A percentile compares a stretch with the other conserved stretches of the same genome.
Evolutionary conservation across 306 rosid species (phyloP).

Genomic region (Crotalaria pallida): DNA sequence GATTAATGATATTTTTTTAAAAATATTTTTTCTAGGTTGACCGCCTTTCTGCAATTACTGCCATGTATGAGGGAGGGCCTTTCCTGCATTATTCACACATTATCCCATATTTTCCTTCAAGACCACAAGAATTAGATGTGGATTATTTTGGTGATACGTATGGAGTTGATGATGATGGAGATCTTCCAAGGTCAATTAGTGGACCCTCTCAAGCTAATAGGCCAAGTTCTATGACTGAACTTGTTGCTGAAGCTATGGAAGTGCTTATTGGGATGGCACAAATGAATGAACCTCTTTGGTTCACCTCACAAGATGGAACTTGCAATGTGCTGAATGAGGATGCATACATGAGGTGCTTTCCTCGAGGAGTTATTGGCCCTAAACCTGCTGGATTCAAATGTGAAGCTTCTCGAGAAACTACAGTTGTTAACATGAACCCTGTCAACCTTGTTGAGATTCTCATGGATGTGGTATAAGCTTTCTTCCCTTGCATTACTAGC

Average conservation of each 20-base stretch:
- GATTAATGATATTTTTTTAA: background rate
- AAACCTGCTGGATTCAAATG: slow-evolving; percentile 64
- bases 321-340: slow-evolving; percentile 61
- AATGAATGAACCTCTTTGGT: slow-evolving; percentile 86
- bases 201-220: slow-evolving; percentile 74
- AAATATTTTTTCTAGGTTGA: slow-evolving; percentile 47
- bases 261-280: slow-evolving; percentile 86
- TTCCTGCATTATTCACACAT: slow-evolving; percentile 69
- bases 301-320: slow-evolving; percentile 62
- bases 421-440: slow-evolving; percentile 83
- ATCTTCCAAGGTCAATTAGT: slow-evolving; percentile 61
- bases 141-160: slow-evolving; percentile 54
- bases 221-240: slow-evolving; percentile 83
- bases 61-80: slow-evolving; percentile 89
- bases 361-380: slow-evolving; percentile 72
- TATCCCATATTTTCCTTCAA: slow-evolving; percentile 58
- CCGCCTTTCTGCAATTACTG: slow-evolving; percentile 86
- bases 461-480: slow-evolving; percentile 76
- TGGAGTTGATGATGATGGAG: slow-evolving; percentile 56
- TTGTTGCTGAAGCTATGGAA: slow-evolving; percentile 94
- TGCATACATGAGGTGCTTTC: slow-evolving; percentile 71
- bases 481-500: background rate
- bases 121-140: slow-evolving; percentile 67
- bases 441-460: slow-evolving; percentile 87
- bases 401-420: slow-evolving; percentile 81